phyloP scores from a whole-genome alignment of 83 land plant species.

The Picea abies region DNA sequence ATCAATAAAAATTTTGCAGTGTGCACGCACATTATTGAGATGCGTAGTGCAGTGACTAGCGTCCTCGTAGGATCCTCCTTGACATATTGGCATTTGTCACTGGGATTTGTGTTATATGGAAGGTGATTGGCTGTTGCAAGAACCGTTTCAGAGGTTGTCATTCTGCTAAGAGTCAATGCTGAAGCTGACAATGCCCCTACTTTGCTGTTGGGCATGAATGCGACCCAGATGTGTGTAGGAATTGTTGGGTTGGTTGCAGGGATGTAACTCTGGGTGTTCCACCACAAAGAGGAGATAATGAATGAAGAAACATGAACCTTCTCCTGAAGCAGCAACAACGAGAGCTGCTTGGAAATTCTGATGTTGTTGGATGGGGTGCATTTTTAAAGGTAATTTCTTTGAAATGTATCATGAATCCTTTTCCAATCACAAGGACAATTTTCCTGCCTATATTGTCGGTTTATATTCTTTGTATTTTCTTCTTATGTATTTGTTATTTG shows the following conservation, averaged over 20 bases:
- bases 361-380: slow-evolving; percentile 99
- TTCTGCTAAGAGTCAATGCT: background rate
- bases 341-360: slow-evolving; percentile 89
- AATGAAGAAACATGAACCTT: slow-evolving; percentile 97
- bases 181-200: too few relatives aligned
- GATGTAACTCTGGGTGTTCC: background rate
- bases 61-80: too few relatives aligned
- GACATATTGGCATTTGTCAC: too few relatives aligned
- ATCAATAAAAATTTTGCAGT: too few relatives aligned
- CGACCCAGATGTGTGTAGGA: background rate
- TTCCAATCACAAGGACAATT: background rate
- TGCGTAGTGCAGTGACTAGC: too few relatives aligned
- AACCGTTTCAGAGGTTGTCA: background rate
- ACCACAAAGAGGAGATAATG: slow-evolving; percentile 67
- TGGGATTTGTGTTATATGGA: too few relatives aligned
- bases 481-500: too few relatives aligned
- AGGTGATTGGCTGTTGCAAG: background rate
- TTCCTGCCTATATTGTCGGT: background rate
- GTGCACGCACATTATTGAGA: too few relatives aligned
- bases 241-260: background rate
- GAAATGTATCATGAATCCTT: background rate
- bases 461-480: background rate
- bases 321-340: slow-evolving; percentile 90
- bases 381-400: slow-evolving; percentile 66
- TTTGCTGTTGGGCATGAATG: background rate